Conservation (phyloP, 768 basidiomycete species). For the Lanmaoa rubissima region DNA sequence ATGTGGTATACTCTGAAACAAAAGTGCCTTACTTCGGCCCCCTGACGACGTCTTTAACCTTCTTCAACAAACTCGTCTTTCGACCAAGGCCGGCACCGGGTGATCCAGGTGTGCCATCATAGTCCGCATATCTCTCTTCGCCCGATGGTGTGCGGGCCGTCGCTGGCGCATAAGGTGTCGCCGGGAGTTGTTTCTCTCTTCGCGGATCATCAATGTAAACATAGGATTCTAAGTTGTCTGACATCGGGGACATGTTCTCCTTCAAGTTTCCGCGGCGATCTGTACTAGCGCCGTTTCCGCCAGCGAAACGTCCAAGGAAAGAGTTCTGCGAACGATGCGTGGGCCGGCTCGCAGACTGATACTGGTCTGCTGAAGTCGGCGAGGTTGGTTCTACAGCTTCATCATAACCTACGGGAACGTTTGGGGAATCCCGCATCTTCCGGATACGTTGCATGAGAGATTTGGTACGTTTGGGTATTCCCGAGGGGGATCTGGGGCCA, state of each 20-base stretch:
- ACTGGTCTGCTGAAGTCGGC: slow-evolving; percentile 38
- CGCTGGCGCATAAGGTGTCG: slow-evolving; percentile 37
- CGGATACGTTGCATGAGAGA: slow-evolving; percentile 87
- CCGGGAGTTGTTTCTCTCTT: slow-evolving; percentile 54
- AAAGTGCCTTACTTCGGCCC: slow-evolving; percentile 41
- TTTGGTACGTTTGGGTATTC: slow-evolving; percentile 66
- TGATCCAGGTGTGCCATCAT: slow-evolving; percentile 40
- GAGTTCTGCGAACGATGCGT: slow-evolving; percentile 74
- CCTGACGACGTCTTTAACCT: slow-evolving; percentile 70
- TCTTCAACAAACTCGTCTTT: slow-evolving; percentile 79
- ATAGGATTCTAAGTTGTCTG: slow-evolving; percentile 50
- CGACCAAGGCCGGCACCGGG: slow-evolving; percentile 54
- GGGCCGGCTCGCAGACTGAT: slow-evolving; percentile 40
- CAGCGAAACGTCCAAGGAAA: slow-evolving; percentile 70
- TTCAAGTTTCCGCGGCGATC: slow-evolving; percentile 37
- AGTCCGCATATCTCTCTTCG: slow-evolving; percentile 44
- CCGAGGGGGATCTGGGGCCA: slow-evolving; percentile 41
- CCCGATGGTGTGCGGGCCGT: slow-evolving; percentile 25
- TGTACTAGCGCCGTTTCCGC: slow-evolving; percentile 29
- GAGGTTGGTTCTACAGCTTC: slow-evolving; percentile 42
- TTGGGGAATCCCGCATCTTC: slow-evolving; percentile 84
- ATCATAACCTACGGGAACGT: slow-evolving; percentile 66
- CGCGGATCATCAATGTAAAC: slow-evolving; percentile 58
- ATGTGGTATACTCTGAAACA: slow-evolving; percentile 5
- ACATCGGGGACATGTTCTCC: slow-evolving; percentile 31